phyloP scores from a whole-genome alignment of 179 eudicot species.

The Beta corolliflora region DNA sequence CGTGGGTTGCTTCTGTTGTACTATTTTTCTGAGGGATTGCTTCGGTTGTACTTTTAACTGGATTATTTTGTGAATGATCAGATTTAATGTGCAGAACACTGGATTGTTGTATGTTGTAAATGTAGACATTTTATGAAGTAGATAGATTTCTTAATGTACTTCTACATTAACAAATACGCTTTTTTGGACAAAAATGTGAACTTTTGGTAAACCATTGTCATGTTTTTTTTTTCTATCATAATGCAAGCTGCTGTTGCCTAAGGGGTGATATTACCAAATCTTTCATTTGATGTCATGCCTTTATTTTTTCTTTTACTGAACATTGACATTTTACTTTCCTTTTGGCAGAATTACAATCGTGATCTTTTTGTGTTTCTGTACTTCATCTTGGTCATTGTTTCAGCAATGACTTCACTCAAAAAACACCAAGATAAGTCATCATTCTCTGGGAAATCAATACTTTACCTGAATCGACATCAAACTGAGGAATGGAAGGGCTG shows the following conservation, averaged over 20 bases:
- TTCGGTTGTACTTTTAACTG: not conserved
- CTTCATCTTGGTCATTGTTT: constrained; percentile 76
- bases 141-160: not conserved
- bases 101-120: not conserved
- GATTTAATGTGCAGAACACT: not conserved
- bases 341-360: constrained; percentile 86
- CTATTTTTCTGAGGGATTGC: too few species aligned
- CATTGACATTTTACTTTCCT: constrained; percentile 20
- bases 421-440: constrained; percentile 92
- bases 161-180: not conserved
- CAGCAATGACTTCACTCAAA: constrained; percentile 88
- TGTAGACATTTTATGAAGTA: too few species aligned
- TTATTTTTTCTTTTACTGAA: not conserved
- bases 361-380: constrained; percentile 91
- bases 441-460: constrained; percentile 84
- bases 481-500: constrained; percentile 99
- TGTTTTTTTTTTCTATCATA: not conserved
- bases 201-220: not conserved
- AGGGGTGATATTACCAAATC: not conserved
- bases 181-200: too few species aligned
- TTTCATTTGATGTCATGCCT: not conserved
- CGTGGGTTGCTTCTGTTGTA: not conserved
- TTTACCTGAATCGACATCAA: constrained; percentile 94
- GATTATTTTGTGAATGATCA: not conserved
- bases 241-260: not conserved